These are phyloP conservation scores for Erucastrum elatum DNA, from an alignment of 345 rosid species.

Conservation along the genomic window DNA sequence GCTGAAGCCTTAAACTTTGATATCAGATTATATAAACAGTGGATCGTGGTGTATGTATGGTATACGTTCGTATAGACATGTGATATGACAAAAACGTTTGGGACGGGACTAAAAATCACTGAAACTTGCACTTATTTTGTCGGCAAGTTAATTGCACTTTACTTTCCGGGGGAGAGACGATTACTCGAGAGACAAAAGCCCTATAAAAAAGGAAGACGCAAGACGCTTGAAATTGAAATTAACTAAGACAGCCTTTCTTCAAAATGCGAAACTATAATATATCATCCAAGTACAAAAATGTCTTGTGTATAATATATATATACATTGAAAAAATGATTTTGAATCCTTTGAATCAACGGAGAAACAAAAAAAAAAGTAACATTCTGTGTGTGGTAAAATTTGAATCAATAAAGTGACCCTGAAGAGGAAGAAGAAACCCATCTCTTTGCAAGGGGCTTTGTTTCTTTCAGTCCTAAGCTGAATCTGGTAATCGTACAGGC, in stretches of 20 bases:
- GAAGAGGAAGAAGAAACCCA: constrained; percentile 24
- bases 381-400: constrained; percentile 36
- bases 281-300: constrained; percentile 43
- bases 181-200: background rate
- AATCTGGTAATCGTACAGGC: constrained; percentile 33
- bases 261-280: constrained; percentile 30
- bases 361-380: constrained; percentile 20
- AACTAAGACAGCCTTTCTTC: background rate
- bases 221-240: background rate
- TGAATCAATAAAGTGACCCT: constrained; percentile 20
- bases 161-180: background rate
- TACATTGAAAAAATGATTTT: constrained; percentile 44
- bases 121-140: background rate
- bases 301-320: constrained; percentile 40
- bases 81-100: background rate
- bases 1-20: background rate
- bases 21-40: background rate
- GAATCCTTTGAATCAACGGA: constrained; percentile 39
- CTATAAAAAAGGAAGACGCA: background rate
- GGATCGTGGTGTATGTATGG: background rate
- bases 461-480: constrained; percentile 22
- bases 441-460: background rate
- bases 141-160: background rate
- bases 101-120: background rate
- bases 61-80: background rate